phyloP scores from a whole-genome alignment of 352 stramenopile genomes.

The Globisporangium splendens region DNA sequence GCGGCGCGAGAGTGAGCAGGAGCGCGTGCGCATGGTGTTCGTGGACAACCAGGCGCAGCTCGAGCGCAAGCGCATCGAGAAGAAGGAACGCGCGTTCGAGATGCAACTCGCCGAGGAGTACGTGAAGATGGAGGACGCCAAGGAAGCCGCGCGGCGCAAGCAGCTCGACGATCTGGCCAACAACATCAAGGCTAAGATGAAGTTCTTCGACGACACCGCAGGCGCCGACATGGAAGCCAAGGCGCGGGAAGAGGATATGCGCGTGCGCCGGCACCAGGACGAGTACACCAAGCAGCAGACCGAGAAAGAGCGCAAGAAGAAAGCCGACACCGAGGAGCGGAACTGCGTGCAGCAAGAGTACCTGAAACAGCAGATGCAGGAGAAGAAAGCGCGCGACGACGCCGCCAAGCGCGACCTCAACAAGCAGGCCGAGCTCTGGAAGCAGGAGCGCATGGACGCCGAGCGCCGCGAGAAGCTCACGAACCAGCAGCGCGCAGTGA shows the following conservation, averaged over 20 bases:
- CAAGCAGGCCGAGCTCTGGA: constrained; percentile 83
- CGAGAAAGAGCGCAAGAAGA: constrained; percentile 52
- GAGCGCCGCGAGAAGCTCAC: constrained; percentile 47
- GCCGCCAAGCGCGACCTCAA: constrained; percentile 53
- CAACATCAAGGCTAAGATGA: constrained; percentile 82
- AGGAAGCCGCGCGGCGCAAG: constrained; percentile 54
- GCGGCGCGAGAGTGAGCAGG: constrained; percentile 56
- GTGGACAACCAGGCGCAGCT: constrained; percentile 64
- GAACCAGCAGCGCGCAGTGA: constrained; percentile 44
- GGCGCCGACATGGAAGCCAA: constrained; percentile 65
- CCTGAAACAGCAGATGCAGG: constrained; percentile 55
- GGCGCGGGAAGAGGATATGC: constrained; percentile 60
- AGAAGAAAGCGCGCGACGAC: constrained; percentile 65
- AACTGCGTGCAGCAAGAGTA: constrained; percentile 51
- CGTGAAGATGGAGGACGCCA: constrained; percentile 66
- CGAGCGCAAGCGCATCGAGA: constrained; percentile 49
- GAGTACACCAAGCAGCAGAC: constrained; percentile 55
- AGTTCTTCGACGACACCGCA: constrained; percentile 78
- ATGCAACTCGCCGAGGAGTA: constrained; percentile 70
- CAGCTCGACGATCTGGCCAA: constrained; percentile 68
- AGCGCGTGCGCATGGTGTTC: constrained; percentile 51
- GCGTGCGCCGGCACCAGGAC: constrained; percentile 56
- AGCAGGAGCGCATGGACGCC: constrained; percentile 53
- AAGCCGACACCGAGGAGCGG: constrained; percentile 44
- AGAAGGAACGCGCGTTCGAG: constrained; percentile 54